Percentiles rank a stretch among this genome's conserved stretches.
Conservation (phyloP, 441 rosid genomes). For the California macrophylla region DNA sequence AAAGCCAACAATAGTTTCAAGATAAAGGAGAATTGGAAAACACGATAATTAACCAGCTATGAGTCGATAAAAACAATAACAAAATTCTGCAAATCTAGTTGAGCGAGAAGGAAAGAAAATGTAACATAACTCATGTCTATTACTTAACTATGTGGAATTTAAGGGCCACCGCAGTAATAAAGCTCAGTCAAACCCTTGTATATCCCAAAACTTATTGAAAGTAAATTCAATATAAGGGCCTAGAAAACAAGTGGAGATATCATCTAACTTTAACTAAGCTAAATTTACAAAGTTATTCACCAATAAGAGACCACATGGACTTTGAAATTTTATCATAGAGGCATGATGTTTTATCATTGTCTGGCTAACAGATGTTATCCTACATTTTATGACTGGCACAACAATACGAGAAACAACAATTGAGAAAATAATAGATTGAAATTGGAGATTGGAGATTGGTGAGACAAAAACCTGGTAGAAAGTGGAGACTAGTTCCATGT, state of each 20-base stretch:
- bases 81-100: not conserved
- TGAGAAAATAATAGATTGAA: slow-evolving; percentile 3
- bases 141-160: not conserved
- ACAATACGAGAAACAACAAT: not conserved
- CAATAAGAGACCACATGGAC: not conserved
- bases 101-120: not conserved
- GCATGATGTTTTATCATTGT: not conserved
- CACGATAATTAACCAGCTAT: slow-evolving; percentile 8
- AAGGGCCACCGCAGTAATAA: not conserved
- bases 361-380: not conserved
- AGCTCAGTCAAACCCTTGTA: not conserved
- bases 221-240: not conserved
- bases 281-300: not conserved
- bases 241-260: not conserved
- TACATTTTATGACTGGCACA: not conserved
- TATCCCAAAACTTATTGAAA: not conserved
- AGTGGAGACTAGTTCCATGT: slow-evolving; percentile 39
- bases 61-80: not conserved
- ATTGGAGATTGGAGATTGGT: not conserved
- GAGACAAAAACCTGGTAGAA: slow-evolving; percentile 46
- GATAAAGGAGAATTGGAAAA: slow-evolving; percentile 1
- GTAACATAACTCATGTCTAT: not conserved
- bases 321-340: not conserved
- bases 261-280: not conserved
- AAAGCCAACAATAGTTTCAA: slow-evolving; percentile 19